Evolutionary conservation across 176 grass and related monocot species (phyloP).

Genomic region (Tuctoria greenei): DNA sequence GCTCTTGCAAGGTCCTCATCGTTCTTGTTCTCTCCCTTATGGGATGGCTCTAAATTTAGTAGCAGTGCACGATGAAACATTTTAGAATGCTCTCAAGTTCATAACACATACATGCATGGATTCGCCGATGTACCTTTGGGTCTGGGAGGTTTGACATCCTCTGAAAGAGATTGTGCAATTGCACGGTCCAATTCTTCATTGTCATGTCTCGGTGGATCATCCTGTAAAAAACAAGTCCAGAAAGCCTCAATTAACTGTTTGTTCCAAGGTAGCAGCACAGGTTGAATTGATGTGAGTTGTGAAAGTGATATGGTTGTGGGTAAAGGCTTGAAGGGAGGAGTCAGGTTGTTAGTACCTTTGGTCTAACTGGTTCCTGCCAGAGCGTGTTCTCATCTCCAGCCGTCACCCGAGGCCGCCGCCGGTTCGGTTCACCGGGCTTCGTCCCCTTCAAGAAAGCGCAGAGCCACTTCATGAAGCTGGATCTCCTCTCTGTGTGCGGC

Average conservation of each 20-base stretch:
- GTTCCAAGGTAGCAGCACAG: slow-evolving; percentile 5
- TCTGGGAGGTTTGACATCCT: slow-evolving; percentile 68
- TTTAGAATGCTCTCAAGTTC: not conserved
- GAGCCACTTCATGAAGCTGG: slow-evolving; percentile 91
- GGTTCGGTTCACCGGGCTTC: slow-evolving; percentile 46
- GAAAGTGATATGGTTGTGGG: slow-evolving; percentile 11
- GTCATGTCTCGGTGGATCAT: slow-evolving; percentile 64
- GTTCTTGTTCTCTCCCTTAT: slow-evolving; percentile 55
- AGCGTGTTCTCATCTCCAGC: slow-evolving; percentile 50
- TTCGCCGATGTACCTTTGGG: slow-evolving; percentile 47
- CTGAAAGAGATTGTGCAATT: slow-evolving; percentile 80
- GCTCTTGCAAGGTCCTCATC: slow-evolving; percentile 73
- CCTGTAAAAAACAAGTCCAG: slow-evolving; percentile 44
- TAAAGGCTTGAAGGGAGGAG: not conserved
- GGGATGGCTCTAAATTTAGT: slow-evolving; percentile 48
- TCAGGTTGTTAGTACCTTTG: slow-evolving; percentile 44
- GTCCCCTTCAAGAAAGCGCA: slow-evolving; percentile 75
- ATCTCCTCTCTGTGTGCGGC: slow-evolving; percentile 62
- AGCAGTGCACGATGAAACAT: not conserved
- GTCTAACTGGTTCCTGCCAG: slow-evolving; percentile 61
- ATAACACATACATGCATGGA: not conserved
- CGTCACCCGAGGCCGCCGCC: slow-evolving; percentile 47
- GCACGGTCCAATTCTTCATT: slow-evolving; percentile 80
- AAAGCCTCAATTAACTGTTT: slow-evolving; percentile 23
- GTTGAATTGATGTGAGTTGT: not conserved